Evolutionary conservation across 768 basidiomycete genomes (phyloP).

Genomic region (Piloderma croceum): DNA sequence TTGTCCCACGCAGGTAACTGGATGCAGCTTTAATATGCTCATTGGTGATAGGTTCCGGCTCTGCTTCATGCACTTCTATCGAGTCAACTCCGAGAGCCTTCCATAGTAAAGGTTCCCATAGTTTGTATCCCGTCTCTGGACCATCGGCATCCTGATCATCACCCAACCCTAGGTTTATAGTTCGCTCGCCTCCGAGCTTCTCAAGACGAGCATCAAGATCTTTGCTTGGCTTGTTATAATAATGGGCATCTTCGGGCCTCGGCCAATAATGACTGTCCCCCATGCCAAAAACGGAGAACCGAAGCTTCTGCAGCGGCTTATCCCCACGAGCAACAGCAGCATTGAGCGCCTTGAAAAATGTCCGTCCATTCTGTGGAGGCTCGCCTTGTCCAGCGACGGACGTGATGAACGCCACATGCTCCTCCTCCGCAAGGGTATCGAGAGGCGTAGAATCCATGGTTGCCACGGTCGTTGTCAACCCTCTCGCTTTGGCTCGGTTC

Average conservation of each 20-base stretch:
- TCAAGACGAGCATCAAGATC: conserved; percentile 80
- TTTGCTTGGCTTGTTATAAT: conserved; percentile 95
- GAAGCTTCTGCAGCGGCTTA: conserved; percentile 55
- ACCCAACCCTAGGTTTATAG: conserved; percentile 76
- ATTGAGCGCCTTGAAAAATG: conserved; percentile 81
- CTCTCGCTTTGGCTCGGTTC: conserved; percentile 76
- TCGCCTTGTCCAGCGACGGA: conserved; percentile 97
- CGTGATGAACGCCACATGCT: conserved; percentile 78
- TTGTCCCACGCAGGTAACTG: conserved; percentile 90
- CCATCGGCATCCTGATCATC: conserved; percentile 99
- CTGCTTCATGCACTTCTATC: conserved; percentile 83
- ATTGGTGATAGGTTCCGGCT: conserved; percentile 96
- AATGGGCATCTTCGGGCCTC: conserved; percentile 90
- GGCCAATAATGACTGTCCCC: conserved; percentile 99
- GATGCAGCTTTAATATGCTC: conserved; percentile 99
- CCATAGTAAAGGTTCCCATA: conserved; percentile 94
- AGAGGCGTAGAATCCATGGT: conserved; percentile 79
- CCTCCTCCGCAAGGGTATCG: conserved; percentile 55
- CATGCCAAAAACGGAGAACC: conserved; percentile 86
- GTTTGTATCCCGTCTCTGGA: conserved; percentile 89
- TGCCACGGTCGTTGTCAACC: conserved; percentile 67
- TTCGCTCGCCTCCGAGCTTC: conserved; percentile 71
- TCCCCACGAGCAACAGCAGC: conserved; percentile 41
- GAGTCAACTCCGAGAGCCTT: conserved; percentile 89
- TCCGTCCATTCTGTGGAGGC: conserved; percentile 92